Percentiles rank a stretch among this genome's conserved stretches.
phyloP scores from a whole-genome alignment of 306 rosid species.

The Trifolium dubium region DNA sequence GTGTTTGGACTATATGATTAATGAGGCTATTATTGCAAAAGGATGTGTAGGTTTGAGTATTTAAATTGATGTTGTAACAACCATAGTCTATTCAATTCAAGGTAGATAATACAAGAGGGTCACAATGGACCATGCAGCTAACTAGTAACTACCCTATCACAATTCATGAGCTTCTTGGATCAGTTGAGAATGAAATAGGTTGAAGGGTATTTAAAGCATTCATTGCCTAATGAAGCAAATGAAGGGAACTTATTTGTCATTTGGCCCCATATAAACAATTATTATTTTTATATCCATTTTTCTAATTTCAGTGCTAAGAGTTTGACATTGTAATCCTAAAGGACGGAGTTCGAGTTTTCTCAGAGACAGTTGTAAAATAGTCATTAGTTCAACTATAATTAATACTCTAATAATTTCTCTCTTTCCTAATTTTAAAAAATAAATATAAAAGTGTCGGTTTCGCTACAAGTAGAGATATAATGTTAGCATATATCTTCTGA shows the following conservation, averaged over 20 bases:
- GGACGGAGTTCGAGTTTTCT: neutral
- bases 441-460: slow-evolving; percentile 38
- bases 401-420: neutral
- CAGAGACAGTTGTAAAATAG: neutral
- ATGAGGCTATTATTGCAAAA: slow-evolving; percentile 31
- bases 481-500: slow-evolving; percentile 29
- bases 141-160: slow-evolving; percentile 19
- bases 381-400: neutral
- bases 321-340: neutral
- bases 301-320: neutral
- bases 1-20: slow-evolving; percentile 24
- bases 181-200: slow-evolving; percentile 13
- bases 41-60: slow-evolving; percentile 31
- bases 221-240: neutral
- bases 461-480: neutral
- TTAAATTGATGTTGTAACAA: slow-evolving; percentile 43
- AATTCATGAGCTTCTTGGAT: slow-evolving; percentile 6
- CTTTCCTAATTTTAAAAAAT: neutral
- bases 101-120: slow-evolving; percentile 28
- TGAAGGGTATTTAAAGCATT: slow-evolving; percentile 41
- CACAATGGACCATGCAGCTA: slow-evolving; percentile 42
- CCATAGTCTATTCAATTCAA: slow-evolving; percentile 34
- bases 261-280: slow-evolving; percentile 16
- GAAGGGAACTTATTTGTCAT: slow-evolving; percentile 22
- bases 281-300: neutral